Evolutionary conservation across 2,329 filamentous ascomycete genomes (phyloP).

Genomic region (Ilyonectria sp.): DNA sequence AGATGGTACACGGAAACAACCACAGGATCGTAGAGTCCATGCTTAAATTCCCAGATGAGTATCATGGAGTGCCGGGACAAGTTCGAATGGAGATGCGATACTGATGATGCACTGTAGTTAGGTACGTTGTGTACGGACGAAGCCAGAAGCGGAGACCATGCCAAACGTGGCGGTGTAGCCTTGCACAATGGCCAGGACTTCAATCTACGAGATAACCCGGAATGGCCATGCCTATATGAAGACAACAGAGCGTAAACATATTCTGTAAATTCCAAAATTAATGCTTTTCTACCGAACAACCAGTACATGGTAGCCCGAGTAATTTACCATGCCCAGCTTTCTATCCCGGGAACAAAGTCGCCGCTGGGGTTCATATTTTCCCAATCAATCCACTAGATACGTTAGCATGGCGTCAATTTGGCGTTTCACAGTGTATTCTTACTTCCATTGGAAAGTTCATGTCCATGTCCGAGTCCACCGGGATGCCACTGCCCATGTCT

Average conservation of each 20-base stretch:
- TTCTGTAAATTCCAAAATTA: background rate
- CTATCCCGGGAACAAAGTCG: too few relatives aligned
- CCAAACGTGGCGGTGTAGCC: background rate
- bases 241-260: too few relatives aligned
- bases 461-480: background rate
- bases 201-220: too few relatives aligned
- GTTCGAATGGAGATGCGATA: background rate
- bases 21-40: constrained; percentile 19
- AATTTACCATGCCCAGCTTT: too few relatives aligned
- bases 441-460: background rate
- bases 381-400: background rate
- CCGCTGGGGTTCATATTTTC: background rate
- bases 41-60: constrained; percentile 26
- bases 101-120: constrained; percentile 12
- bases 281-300: background rate
- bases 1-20: background rate
- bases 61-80: background rate
- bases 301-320: too few relatives aligned
- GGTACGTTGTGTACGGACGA: constrained; percentile 24
- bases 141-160: background rate
- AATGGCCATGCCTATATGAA: too few relatives aligned
- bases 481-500: background rate
- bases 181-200: too few relatives aligned
- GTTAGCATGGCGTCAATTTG: background rate
- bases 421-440: background rate